Evolutionary conservation across 2,329 filamentous ascomycete species (phyloP).

Genomic region (Pseudogymnoascus verrucosus): DNA sequence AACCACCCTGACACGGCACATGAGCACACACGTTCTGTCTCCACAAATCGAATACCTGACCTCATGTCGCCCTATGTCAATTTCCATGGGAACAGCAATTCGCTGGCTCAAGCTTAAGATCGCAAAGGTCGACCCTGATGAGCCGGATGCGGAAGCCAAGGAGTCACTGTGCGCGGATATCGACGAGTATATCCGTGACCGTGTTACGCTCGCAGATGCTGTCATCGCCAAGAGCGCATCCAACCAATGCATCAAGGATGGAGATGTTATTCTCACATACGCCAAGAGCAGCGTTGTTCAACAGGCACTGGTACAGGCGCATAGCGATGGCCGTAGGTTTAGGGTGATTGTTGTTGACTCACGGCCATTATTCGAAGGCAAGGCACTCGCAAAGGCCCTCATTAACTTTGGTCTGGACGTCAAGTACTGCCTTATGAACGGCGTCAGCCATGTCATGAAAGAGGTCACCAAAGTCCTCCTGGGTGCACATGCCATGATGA

Average conservation of each 20-base stretch:
- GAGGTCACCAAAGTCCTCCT: constrained; percentile 60
- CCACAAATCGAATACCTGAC: constrained; percentile 93
- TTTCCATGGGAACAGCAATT: constrained; percentile 95
- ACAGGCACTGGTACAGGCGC: constrained; percentile 67
- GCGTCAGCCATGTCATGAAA: constrained; percentile 64
- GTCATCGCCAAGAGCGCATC: constrained; percentile 74
- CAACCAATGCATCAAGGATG: constrained; percentile 61
- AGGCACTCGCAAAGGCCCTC: constrained; percentile 63
- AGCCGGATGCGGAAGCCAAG: constrained; percentile 76
- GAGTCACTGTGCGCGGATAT: constrained; percentile 69
- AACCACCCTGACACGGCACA: constrained; percentile 79
- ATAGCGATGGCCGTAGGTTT: constrained; percentile 64
- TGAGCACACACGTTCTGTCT: constrained; percentile 83
- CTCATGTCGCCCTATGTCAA: constrained; percentile 89
- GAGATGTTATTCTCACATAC: constrained; percentile 79
- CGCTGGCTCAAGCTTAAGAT: constrained; percentile 90
- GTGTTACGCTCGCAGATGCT: constrained; percentile 77
- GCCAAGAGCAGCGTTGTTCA: constrained; percentile 82
- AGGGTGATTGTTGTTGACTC: constrained; percentile 78
- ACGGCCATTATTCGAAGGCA: constrained; percentile 61
- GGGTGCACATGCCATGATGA: constrained; percentile 90
- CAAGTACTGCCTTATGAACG: constrained; percentile 74
- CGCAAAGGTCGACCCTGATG: constrained; percentile 79
- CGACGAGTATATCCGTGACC: constrained; percentile 83
- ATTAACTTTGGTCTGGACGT: constrained; percentile 62